Conservation (phyloP, 2,329 filamentous ascomycete genomes). For the Exophiala alcalophila region DNA sequence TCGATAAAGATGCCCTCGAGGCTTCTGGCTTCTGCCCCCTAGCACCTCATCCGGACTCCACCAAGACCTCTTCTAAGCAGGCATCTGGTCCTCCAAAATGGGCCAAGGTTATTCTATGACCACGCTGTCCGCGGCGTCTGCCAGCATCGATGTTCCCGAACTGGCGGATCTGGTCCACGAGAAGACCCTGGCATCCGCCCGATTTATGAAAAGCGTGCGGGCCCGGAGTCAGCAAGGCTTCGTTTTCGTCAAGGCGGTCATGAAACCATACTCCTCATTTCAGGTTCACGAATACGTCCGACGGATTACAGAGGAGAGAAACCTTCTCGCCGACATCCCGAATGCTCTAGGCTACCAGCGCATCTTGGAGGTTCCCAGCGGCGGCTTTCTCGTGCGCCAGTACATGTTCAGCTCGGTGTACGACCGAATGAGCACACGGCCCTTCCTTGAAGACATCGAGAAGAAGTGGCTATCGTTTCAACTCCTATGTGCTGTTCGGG, state of each 20-base stretch:
- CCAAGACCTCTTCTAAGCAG: not conserved
- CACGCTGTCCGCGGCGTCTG: conserved; percentile 84
- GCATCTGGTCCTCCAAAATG: conserved; percentile 55
- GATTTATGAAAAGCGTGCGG: conserved; percentile 95
- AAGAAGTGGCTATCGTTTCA: conserved; percentile 99
- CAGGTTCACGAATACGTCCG: conserved; percentile 75
- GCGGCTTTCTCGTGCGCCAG: conserved; percentile 90
- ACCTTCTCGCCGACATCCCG: conserved; percentile 74
- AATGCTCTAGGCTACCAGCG: conserved; percentile 90
- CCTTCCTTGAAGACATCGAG: conserved; percentile 94
- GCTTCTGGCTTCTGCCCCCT: no score
- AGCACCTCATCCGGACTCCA: no score
- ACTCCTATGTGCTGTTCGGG: conserved; percentile 83
- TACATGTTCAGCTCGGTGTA: conserved; percentile 96
- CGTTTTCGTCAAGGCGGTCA: conserved; percentile 89
- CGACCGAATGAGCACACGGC: conserved; percentile 89
- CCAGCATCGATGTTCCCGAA: conserved; percentile 91
- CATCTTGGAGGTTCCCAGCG: conserved; percentile 84
- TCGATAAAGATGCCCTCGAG: no score
- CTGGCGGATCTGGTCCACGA: conserved; percentile 88
- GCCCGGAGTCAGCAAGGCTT: conserved; percentile 86
- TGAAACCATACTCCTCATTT: conserved; percentile 84
- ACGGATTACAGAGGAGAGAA: conserved; percentile 76
- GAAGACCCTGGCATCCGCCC: conserved; percentile 81
- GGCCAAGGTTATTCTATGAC: conserved; percentile 95